phyloP scores from a whole-genome alignment of 352 stramenopile genomes.

The Globisporangium spinosum region DNA sequence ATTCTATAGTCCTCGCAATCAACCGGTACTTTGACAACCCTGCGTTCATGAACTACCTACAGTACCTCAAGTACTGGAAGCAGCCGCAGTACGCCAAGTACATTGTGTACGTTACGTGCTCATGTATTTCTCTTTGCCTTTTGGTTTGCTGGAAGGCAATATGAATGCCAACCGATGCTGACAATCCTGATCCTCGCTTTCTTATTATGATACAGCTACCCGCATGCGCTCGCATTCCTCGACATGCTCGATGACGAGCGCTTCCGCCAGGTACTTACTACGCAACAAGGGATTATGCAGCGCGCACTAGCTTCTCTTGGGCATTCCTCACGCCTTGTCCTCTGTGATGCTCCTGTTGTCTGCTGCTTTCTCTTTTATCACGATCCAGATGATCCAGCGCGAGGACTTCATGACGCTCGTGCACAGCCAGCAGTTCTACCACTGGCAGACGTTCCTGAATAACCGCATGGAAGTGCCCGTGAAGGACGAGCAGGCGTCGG shows the following conservation, averaged over 20 bases:
- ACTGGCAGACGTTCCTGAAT: conserved; percentile 88
- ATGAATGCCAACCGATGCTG: neutral
- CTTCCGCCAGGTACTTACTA: conserved; percentile 58
- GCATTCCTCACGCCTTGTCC: no score
- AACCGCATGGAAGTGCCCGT: conserved; percentile 54
- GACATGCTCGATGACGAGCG: conserved; percentile 86
- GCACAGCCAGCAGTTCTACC: conserved; percentile 87
- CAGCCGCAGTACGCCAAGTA: conserved; percentile 90
- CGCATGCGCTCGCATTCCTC: conserved; percentile 84
- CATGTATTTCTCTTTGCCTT: neutral
- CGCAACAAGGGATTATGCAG: neutral
- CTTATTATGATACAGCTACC: conserved; percentile 40
- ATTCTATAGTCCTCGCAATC: conserved; percentile 73
- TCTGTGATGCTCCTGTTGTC: neutral
- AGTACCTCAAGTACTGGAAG: conserved; percentile 93
- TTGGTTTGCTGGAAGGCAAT: neutral
- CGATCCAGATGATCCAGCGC: conserved; percentile 68
- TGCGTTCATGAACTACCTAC: conserved; percentile 87
- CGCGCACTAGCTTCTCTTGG: neutral
- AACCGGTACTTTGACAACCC: conserved; percentile 90
- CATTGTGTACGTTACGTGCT: conserved; percentile 56
- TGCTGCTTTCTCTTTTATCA: neutral
- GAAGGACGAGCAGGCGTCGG: conserved; percentile 6
- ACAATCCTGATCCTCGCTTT: neutral
- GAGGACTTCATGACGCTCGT: conserved; percentile 87